Conservation (phyloP, 805 yeast species). For the Maudiozyma pseudohumilis region DNA sequence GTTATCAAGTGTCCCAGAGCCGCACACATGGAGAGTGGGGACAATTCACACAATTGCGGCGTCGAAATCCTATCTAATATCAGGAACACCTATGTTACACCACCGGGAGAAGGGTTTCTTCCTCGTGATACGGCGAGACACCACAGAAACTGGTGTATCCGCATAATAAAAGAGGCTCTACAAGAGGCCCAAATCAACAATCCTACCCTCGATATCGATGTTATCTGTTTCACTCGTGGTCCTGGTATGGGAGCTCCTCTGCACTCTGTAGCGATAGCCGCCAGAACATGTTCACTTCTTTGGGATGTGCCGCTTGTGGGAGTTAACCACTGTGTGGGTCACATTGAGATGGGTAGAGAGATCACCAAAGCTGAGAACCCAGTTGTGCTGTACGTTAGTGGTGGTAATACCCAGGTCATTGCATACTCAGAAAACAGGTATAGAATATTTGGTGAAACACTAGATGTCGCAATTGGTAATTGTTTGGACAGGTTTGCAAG, state of each 20-base stretch:
- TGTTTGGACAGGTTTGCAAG: constrained; percentile 95
- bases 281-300: constrained; percentile 69
- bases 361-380: constrained; percentile 98
- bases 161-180: constrained; percentile 60
- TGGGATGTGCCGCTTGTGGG: constrained; percentile 86
- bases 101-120: constrained; percentile 96
- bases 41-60: constrained; percentile 42
- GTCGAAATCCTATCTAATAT: constrained; percentile 81
- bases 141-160: constrained; percentile 87
- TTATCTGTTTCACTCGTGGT: constrained; percentile 91
- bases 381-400: constrained; percentile 92
- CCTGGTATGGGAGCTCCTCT: constrained; percentile 99
- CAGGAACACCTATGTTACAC: constrained; percentile 89
- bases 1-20: constrained; percentile 57
- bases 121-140: constrained; percentile 97
- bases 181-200: constrained; percentile 44
- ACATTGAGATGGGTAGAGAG: constrained; percentile 98
- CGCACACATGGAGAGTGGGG: constrained; percentile 34
- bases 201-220: constrained; percentile 46
- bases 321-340: constrained; percentile 96
- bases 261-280: constrained; percentile 86
- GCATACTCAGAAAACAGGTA: constrained; percentile 91
- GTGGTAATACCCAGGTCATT: constrained; percentile 97
- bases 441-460: constrained; percentile 97
- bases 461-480: constrained; percentile 96